Conservation (phyloP, 805 yeast genomes). For the Saccharomyces mikatae region DNA sequence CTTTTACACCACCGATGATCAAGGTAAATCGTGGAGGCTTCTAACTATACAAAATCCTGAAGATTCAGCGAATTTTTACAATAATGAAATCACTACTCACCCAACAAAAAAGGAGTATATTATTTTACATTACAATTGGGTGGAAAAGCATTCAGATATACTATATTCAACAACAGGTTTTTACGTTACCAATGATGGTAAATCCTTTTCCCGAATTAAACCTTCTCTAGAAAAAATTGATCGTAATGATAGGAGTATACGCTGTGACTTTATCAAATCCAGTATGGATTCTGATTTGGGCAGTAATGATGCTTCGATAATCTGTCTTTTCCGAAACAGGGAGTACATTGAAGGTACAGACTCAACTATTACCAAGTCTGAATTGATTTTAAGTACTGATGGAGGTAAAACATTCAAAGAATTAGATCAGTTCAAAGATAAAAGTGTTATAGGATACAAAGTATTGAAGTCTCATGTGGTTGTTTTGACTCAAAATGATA, state of each 20-base stretch:
- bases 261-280: constrained; percentile 9
- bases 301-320: constrained; percentile 18
- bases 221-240: not conserved
- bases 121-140: not conserved
- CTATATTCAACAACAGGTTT: no score
- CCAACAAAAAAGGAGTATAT: constrained; percentile 12
- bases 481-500: constrained; percentile 24
- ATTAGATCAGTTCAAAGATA: constrained; percentile 28
- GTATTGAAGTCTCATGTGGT: constrained; percentile 20
- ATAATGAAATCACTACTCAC: constrained; percentile 11
- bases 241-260: no score
- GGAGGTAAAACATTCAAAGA: constrained; percentile 36
- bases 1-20: constrained; percentile 20
- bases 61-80: not conserved
- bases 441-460: constrained; percentile 15
- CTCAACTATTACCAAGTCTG: not conserved
- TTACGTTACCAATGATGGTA: not conserved
- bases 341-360: not conserved
- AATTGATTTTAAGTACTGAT: constrained; percentile 36
- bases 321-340: constrained; percentile 8
- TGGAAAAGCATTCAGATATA: no score
- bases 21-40: constrained; percentile 23
- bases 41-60: constrained; percentile 2
- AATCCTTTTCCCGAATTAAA: not conserved
- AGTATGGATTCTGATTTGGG: constrained; percentile 10